These are phyloP conservation scores for Mycena polygramma DNA, from an alignment of 768 basidiomycete species.

Conservation along the genomic window DNA sequence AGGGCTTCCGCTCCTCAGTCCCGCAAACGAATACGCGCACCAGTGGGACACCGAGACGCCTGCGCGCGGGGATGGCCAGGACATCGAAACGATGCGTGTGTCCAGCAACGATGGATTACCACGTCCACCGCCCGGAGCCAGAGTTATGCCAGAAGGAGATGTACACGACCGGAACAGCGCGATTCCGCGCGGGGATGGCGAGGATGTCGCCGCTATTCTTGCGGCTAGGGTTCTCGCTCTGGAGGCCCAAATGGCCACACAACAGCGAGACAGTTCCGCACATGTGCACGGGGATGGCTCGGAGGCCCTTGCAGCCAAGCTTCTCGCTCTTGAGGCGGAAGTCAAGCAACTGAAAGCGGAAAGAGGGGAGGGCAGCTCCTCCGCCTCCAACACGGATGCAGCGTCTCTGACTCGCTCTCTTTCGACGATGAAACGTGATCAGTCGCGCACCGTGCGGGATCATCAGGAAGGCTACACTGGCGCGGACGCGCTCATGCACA, in stretches of 20 bases:
- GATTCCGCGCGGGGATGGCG: background rate
- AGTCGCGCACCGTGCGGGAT: background rate
- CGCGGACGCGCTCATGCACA: background rate
- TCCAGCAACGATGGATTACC: no score
- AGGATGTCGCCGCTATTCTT: background rate
- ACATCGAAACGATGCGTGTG: no score
- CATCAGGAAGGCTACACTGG: background rate
- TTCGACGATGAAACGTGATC: conserved; percentile 15
- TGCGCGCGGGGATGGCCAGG: no score
- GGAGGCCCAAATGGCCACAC: background rate
- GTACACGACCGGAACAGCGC: no score
- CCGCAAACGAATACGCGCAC: no score
- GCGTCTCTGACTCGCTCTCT: background rate
- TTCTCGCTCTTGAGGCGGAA: background rate
- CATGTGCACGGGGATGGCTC: background rate
- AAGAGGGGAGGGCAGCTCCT: background rate
- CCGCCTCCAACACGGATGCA: background rate
- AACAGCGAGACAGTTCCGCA: no score
- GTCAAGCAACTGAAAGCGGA: background rate
- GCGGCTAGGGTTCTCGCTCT: background rate
- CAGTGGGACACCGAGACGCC: no score
- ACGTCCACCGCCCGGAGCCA: no score
- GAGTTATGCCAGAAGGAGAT: no score
- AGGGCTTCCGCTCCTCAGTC: no score
- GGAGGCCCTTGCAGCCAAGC: background rate